phyloP scores from a whole-genome alignment of 139 green algal genomes.

The Micractinium conductrix region DNA sequence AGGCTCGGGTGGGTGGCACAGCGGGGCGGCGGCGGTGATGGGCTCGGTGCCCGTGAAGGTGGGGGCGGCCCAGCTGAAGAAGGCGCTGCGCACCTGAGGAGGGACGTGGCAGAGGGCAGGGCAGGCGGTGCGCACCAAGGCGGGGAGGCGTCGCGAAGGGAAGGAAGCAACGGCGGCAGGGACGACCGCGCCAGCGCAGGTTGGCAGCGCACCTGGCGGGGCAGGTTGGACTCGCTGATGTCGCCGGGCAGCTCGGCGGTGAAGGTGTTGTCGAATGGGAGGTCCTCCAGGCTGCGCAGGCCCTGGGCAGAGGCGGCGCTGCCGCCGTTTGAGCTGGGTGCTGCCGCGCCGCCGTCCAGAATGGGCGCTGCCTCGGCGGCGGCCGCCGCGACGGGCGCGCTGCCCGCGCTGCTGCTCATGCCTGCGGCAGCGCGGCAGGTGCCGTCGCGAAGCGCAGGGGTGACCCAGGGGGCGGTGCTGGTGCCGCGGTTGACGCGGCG shows the following conservation, averaged over 20 bases:
- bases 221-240: slow-evolving; percentile 53
- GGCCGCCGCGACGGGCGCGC: not conserved
- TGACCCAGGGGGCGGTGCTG: too few species aligned
- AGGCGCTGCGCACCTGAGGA: not conserved
- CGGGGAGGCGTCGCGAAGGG: not conserved
- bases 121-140: not conserved
- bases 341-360: not conserved
- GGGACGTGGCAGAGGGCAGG: not conserved
- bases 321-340: not conserved
- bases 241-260: slow-evolving; percentile 78
- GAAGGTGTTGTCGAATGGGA: slow-evolving; percentile 79
- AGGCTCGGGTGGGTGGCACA: not conserved
- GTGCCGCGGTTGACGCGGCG: too few species aligned
- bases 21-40: not conserved
- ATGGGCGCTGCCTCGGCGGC: not conserved
- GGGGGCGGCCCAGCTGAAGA: too few species aligned
- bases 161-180: not conserved
- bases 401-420: slow-evolving; percentile 34
- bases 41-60: too few species aligned
- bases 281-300: slow-evolving; percentile 51
- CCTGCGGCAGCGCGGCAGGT: not conserved
- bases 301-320: not conserved
- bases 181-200: not conserved
- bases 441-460: too few species aligned
- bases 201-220: slow-evolving; percentile 63